Evolutionary conservation across 176 grass and related monocot species (phyloP), one percentile per base, ranked within the genome.

Genomic region (Zea luxurians): DNA sequence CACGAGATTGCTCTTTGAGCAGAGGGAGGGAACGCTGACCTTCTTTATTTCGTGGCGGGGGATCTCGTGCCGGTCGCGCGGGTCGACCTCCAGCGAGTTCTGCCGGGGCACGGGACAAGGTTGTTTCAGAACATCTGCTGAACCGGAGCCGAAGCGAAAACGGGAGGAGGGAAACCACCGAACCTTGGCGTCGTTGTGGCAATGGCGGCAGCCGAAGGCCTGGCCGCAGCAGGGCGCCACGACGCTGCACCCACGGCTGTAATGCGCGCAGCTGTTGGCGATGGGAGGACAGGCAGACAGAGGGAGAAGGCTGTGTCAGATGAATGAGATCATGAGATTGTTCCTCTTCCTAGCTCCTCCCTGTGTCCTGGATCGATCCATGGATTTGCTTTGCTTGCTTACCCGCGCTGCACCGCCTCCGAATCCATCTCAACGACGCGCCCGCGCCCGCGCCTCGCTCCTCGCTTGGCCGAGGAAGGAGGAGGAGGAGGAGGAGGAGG

Each of bases 161-260:
- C n/a, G 64, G 1, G 38, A 16, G 3, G 10, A 10, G 17, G 12
- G 54, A 18, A 61, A 37, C 3, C 35, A 20, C 1, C 4, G 7
- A 5, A 97, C 94, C 81, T 89, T 97, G 70, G 82, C 84, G 62
- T 93, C 86, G 80, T 97, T 90, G 73, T 97, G 91, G 84, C 94
- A 97, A 88, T 97, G 94, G 44, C 94, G 83, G 78, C 94, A 97
- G 52, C 48, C 86, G 78, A 97, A 97, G 61, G 89, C 83, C 75
- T 91, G 84, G 64, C 86, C 86, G 70, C 94, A 97, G 78, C 94
- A 97, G 2, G 94, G 91, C 44, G 89, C 86, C 71, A 82, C 83
- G 54, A 93, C 84, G 76, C 80, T 86, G 87, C 94, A 97, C 70
- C 86, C 58, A 72, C 86, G 87, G 75, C 37, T 74, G 80, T 97